A percentile compares a stretch with the other conserved stretches of the same genome.
These are phyloP conservation scores for Cryptococcus wingfieldii DNA, from an alignment of 1,284 basidiomycete species.

Conservation along the genomic window DNA sequence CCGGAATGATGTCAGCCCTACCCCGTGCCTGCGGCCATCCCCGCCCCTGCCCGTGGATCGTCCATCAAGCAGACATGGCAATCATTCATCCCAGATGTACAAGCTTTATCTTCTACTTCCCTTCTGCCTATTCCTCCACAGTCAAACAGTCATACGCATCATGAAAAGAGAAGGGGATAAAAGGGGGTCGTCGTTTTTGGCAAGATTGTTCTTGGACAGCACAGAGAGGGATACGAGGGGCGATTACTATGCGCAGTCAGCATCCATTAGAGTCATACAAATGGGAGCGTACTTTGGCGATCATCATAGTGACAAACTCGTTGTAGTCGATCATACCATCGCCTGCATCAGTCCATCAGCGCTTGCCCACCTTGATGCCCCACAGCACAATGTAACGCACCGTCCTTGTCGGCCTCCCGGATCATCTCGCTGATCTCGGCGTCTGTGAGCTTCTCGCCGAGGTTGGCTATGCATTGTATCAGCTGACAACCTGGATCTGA, in stretches of 20 bases:
- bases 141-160: too few relatives aligned
- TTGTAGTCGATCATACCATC: conserved; percentile 51
- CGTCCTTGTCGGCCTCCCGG: conserved; percentile 93
- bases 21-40: background rate
- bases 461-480: too few relatives aligned
- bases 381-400: conserved; percentile 18
- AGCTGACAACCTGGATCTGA: too few relatives aligned
- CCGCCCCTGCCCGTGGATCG: background rate
- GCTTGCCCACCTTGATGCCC: background rate
- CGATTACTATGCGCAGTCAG: too few relatives aligned
- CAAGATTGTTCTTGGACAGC: too few relatives aligned
- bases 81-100: background rate
- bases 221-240: too few relatives aligned
- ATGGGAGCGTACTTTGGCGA: conserved; percentile 31
- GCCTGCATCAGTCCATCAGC: conserved; percentile 14
- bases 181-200: too few relatives aligned
- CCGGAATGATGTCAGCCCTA: background rate
- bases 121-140: background rate
- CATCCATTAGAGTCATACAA: background rate
- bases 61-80: background rate
- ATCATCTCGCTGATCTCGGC: conserved; percentile 98
- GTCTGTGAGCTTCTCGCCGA: conserved; percentile 88
- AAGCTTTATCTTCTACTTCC: background rate
- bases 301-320: conserved; percentile 56
- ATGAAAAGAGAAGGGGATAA: too few relatives aligned